phyloP scores from a whole-genome alignment of 73 alveolate species.

The Tetrahymena malaccensis region DNA sequence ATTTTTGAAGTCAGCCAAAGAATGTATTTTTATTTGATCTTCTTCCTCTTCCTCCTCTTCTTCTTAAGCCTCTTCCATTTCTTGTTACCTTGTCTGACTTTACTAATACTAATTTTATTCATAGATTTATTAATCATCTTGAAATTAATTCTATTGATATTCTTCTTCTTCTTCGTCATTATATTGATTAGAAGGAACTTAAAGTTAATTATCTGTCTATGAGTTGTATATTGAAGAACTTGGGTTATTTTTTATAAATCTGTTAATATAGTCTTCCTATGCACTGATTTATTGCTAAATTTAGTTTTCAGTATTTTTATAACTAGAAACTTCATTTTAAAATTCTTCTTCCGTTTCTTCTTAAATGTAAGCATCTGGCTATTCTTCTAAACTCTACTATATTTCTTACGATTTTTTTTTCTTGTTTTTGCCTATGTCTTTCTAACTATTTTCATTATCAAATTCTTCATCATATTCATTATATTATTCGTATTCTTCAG shows the following conservation, averaged over 20 bases:
- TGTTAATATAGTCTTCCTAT: background rate
- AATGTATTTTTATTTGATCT: background rate
- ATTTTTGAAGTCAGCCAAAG: background rate
- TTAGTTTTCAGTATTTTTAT: background rate
- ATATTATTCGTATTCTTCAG: background rate
- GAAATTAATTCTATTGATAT: background rate
- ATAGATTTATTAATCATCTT: background rate
- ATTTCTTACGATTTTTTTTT: background rate
- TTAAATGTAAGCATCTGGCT: background rate
- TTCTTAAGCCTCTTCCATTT: background rate
- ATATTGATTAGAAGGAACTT: background rate
- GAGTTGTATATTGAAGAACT: background rate
- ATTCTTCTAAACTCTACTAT: background rate
- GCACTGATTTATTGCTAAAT: background rate
- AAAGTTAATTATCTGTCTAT: background rate
- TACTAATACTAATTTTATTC: background rate
- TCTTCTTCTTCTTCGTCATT: background rate
- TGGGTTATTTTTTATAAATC: background rate
- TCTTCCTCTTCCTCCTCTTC: background rate
- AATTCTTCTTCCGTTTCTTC: background rate
- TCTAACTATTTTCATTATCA: background rate
- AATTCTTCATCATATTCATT: background rate
- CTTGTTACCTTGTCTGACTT: too few relatives aligned
- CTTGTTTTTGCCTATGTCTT: background rate
- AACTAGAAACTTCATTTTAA: background rate